phyloP scores from a whole-genome alignment of 176 grass and related monocot species.

The Phragmites australis region DNA sequence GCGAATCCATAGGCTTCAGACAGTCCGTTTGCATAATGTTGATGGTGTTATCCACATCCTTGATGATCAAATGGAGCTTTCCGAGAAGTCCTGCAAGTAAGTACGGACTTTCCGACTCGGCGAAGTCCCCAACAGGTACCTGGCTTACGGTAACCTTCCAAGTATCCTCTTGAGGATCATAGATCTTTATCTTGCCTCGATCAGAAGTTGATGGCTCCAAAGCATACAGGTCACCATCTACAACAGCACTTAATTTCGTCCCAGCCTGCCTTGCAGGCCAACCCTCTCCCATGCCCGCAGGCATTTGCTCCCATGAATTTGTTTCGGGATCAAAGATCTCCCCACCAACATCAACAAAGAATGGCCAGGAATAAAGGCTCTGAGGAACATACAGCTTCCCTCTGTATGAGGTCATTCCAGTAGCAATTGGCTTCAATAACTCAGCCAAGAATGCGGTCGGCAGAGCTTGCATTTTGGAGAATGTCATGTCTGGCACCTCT shows the following conservation, averaged over 20 bases:
- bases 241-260: constrained; percentile 64
- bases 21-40: constrained; percentile 46
- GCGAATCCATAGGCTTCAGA: constrained; percentile 12
- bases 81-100: constrained; percentile 62
- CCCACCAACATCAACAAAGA: constrained; percentile 75
- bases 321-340: constrained; percentile 67
- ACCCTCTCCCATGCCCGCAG: constrained; percentile 68
- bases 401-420: constrained; percentile 56
- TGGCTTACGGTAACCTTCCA: constrained; percentile 63
- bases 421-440: constrained; percentile 70
- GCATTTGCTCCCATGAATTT: constrained; percentile 76
- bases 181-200: constrained; percentile 67
- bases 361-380: constrained; percentile 80
- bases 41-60: constrained; percentile 46
- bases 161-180: constrained; percentile 63
- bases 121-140: constrained; percentile 56
- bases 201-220: constrained; percentile 68
- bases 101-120: constrained; percentile 51
- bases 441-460: constrained; percentile 69
- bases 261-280: constrained; percentile 80
- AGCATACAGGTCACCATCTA: constrained; percentile 66
- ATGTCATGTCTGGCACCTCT: constrained; percentile 62
- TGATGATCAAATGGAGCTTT: constrained; percentile 73
- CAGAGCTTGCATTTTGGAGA: constrained; percentile 55
- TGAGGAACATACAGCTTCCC: constrained; percentile 81